Base-by-base conservation (phyloP, 441 rosid genomes). In the Adansonia grandidieri region DNA sequence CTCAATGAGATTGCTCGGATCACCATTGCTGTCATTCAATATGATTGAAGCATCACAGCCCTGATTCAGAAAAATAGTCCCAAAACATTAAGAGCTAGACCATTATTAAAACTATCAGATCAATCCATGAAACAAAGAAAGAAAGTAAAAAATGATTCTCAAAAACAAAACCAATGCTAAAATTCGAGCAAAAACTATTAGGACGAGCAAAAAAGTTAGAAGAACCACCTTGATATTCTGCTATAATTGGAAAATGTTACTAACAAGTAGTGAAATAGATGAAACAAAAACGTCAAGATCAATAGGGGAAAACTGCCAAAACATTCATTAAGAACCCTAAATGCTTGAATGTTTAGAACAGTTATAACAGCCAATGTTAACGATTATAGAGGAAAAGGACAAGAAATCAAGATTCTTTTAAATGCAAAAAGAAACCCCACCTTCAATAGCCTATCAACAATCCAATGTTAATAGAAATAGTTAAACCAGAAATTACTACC, bases 1-100 rank as follows among this genome's bases (percentile, higher is more conserved):
- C 80, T 82, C 90, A 44, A 50, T 74, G 32, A 62, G 17, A 78
- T 64, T 71, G 54, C 71, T 88, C 40, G 20, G 44, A 74, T 84
- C 70, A 22, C 86, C 90, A 48, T 75, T 53, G 80, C 83, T 76
- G 44, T 82, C 85, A 50, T 83, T 82, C 73, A 89, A 75, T 28
- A 89, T 77, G 4, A 89, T 51, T 2, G 88, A 87, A 77, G 92
- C 90, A 78, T 89, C 88, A 58, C 89, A 87, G 13, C 92, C 92
- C 90, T 86, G 79, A 63, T 57, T 24, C 74, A 71, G 11, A 5
- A 72, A 50, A 79, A 48, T 19, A 51, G 40, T 79, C 78, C 47
- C 76, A 67, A 24, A 76, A 77, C 61, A 32, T 50, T 28, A 64
- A 71, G 10, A 28, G 42, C 42, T 15, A 76, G 47, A 53, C 17